phyloP scores from a whole-genome alignment of 2,329 filamentous ascomycete species.

The Fusarium vanettenii region DNA sequence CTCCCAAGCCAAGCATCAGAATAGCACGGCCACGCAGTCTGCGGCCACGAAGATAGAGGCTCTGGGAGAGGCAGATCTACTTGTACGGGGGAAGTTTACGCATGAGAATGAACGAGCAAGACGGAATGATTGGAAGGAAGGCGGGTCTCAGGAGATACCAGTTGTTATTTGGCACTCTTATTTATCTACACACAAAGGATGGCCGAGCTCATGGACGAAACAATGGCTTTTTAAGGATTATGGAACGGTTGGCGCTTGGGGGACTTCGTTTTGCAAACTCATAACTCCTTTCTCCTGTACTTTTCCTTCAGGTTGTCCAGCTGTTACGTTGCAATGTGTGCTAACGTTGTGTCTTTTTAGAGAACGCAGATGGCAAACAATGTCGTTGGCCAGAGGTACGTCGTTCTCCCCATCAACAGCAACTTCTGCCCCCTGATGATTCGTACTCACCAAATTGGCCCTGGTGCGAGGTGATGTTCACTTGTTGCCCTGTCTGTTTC shows the following conservation, averaged over 20 bases:
- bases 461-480: background rate
- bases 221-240: constrained; percentile 19
- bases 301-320: background rate
- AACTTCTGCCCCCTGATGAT: background rate
- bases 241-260: constrained; percentile 30
- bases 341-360: constrained; percentile 35
- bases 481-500: background rate
- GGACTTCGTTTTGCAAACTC: constrained; percentile 36
- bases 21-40: constrained; percentile 21
- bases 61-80: constrained; percentile 1
- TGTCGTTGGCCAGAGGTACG: constrained; percentile 40
- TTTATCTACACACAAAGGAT: constrained; percentile 18
- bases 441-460: constrained; percentile 1
- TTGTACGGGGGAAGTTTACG: constrained; percentile 5
- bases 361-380: constrained; percentile 26
- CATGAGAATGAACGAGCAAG: background rate
- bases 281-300: constrained; percentile 23
- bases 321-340: constrained; percentile 33
- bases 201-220: constrained; percentile 26
- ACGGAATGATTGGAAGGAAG: constrained; percentile 5
- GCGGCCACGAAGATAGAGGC: constrained; percentile 17
- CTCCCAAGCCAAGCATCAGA: constrained; percentile 23
- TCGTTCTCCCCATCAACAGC: constrained; percentile 14
- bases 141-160: background rate
- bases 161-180: constrained; percentile 28